A percentile compares a stretch with the other conserved stretches of the same genome.
phyloP scores from a whole-genome alignment of 2,329 filamentous ascomycete species.

The Lasiodiplodia sp. region DNA sequence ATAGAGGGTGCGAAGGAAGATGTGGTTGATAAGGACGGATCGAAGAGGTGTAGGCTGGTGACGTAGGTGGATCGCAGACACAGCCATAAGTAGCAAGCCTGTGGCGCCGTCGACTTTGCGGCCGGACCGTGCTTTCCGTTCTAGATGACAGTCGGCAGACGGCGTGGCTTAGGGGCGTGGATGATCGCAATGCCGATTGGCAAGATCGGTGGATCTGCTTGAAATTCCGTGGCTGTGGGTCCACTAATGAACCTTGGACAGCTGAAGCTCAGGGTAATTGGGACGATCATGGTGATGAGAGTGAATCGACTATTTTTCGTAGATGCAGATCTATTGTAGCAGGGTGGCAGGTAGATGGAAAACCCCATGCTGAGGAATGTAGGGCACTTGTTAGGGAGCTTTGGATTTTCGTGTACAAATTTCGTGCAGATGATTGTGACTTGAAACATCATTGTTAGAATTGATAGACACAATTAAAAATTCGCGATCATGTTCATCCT shows the following conservation, averaged over 20 bases:
- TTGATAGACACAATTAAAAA: not conserved
- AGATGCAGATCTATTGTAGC: not conserved
- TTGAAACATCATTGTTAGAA: not conserved
- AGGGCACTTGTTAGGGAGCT: not conserved
- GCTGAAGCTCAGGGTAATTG: not conserved
- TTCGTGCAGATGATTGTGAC: not conserved
- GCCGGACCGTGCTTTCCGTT: not conserved
- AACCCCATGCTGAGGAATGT: not conserved
- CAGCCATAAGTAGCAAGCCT: not conserved
- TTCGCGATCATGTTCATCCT: not conserved
- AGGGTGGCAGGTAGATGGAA: not conserved
- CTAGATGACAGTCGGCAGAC: not conserved
- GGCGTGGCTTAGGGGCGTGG: not conserved
- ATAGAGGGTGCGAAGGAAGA: not conserved
- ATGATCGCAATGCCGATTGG: not conserved
- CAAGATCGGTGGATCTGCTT: not conserved
- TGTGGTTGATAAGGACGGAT: not conserved
- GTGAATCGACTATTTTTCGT: not conserved
- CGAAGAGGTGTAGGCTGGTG: not conserved
- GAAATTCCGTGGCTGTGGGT: not conserved
- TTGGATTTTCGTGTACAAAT: not conserved
- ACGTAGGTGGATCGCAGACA: not conserved
- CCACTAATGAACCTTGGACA: not conserved
- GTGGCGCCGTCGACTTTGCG: not conserved
- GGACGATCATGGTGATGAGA: not conserved